A percentile compares a stretch with the other conserved stretches of the same genome.
These are phyloP conservation scores for Mantamonas sphyraenae DNA, from an alignment of 78 protist genomes.

Conservation along the genomic window DNA sequence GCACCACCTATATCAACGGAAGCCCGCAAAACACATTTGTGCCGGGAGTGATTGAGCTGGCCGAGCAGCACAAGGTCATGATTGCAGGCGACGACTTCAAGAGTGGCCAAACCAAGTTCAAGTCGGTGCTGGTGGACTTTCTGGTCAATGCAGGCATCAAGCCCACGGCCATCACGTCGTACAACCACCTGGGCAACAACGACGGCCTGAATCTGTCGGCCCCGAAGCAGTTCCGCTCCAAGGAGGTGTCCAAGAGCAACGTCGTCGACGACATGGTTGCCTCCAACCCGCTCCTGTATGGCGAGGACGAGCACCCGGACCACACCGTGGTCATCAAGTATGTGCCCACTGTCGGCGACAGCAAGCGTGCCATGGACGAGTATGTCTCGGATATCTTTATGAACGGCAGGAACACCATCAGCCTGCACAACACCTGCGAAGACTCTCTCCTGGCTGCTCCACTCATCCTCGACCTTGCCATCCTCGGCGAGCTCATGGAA, in stretches of 20 bases:
- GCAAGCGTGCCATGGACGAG: constrained; percentile 99
- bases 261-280: constrained; percentile 98
- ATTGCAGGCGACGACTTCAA: constrained; percentile 99
- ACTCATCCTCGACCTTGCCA: constrained; percentile 90
- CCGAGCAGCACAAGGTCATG: constrained; percentile 60
- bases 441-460: constrained; percentile 98
- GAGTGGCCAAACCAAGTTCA: constrained; percentile 99
- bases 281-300: constrained; percentile 86
- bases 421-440: constrained; percentile 77
- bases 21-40: constrained; percentile 97
- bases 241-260: constrained; percentile 96
- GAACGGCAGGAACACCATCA: constrained; percentile 93
- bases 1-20: constrained; percentile 95
- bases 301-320: constrained; percentile 88
- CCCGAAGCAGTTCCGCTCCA: constrained; percentile 93
- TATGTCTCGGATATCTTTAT: constrained; percentile 88
- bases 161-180: constrained; percentile 87
- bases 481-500: constrained; percentile 74
- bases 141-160: constrained; percentile 96
- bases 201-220: constrained; percentile 97
- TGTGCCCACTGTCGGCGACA: constrained; percentile 98
- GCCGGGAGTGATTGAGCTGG: constrained; percentile 92
- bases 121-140: constrained; percentile 96
- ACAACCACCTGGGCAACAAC: constrained; percentile 99
- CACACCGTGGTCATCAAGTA: constrained; percentile 98